A percentile compares a stretch with the other conserved stretches of the same genome.
Conservation (phyloP, 495 filamentous ascomycete genomes). For the Xylaria acuta region DNA sequence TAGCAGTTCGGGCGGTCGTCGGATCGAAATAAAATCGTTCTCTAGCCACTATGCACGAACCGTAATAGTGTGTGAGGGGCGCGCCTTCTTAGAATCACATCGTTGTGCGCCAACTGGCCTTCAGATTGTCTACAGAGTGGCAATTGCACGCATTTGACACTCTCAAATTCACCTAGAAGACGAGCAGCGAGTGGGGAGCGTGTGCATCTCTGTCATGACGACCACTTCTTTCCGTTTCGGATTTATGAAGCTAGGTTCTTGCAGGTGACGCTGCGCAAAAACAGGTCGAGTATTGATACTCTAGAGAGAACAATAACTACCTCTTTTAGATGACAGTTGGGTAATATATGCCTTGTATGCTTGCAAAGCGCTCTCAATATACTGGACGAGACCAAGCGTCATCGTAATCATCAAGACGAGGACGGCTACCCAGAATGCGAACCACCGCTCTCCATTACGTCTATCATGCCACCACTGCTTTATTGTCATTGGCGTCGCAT, state of each 20-base stretch:
- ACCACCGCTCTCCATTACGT: slow-evolving; percentile 58
- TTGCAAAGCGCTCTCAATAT: slow-evolving; percentile 51
- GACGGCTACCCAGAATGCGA: slow-evolving; percentile 62
- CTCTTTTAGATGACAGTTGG: slow-evolving; percentile 27
- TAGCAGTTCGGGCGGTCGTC: background rate
- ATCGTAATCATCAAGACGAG: slow-evolving; percentile 54
- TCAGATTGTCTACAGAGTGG: no score
- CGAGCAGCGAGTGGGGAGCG: background rate
- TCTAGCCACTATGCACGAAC: no score
- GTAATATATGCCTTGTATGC: slow-evolving; percentile 31
- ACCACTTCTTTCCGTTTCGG: background rate
- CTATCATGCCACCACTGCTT: slow-evolving; percentile 60
- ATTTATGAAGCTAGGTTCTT: background rate
- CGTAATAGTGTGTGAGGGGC: no score
- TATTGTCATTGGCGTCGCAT: slow-evolving; percentile 52
- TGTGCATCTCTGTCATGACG: background rate
- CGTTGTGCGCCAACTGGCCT: no score
- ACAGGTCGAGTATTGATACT: background rate
- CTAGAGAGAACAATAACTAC: no score
- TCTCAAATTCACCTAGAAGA: no score
- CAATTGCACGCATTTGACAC: no score
- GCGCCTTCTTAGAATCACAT: no score
- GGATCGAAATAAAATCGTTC: background rate
- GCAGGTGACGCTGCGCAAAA: background rate
- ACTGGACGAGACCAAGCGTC: slow-evolving; percentile 59